phyloP scores from a whole-genome alignment of 169 alveolate species.

The Plasmodium gallinaceum region DNA sequence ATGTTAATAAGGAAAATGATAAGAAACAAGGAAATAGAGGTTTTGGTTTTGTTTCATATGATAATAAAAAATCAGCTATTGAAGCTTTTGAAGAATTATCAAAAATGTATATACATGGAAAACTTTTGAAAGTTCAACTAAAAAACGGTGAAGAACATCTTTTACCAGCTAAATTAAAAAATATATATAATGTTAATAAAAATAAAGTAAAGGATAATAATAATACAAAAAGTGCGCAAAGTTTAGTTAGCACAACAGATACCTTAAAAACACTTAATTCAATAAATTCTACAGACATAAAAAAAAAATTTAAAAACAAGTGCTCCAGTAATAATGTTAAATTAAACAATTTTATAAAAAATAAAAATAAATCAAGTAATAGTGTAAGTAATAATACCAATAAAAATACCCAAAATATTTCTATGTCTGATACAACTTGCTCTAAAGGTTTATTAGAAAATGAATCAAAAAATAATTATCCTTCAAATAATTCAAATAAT shows the following conservation, averaged over 20 bases:
- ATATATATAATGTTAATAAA: constrained; percentile 36
- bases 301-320: constrained; percentile 28
- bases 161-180: constrained; percentile 75
- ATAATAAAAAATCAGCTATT: constrained; percentile 82
- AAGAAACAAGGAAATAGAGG: constrained; percentile 81
- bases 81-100: constrained; percentile 84
- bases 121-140: constrained; percentile 80
- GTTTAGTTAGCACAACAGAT: constrained; percentile 71
- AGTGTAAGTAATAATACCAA: neutral
- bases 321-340: constrained; percentile 12
- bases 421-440: constrained; percentile 11
- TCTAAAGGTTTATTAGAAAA: constrained; percentile 12
- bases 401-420: constrained; percentile 5
- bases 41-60: constrained; percentile 84
- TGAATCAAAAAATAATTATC: constrained; percentile 22
- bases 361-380: neutral
- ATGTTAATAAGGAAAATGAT: constrained; percentile 76
- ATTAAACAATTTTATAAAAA: constrained; percentile 5
- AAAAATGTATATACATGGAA: constrained; percentile 81
- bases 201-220: constrained; percentile 29
- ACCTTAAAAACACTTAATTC: constrained; percentile 72
- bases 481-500: constrained; percentile 30
- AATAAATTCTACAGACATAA: constrained; percentile 34
- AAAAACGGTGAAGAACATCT: constrained; percentile 83
- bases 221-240: constrained; percentile 62